Evolutionary conservation across 257 asterid genomes (phyloP), one percentile per base, ranked within the genome.

Genomic region (Linderniella brevidens): DNA sequence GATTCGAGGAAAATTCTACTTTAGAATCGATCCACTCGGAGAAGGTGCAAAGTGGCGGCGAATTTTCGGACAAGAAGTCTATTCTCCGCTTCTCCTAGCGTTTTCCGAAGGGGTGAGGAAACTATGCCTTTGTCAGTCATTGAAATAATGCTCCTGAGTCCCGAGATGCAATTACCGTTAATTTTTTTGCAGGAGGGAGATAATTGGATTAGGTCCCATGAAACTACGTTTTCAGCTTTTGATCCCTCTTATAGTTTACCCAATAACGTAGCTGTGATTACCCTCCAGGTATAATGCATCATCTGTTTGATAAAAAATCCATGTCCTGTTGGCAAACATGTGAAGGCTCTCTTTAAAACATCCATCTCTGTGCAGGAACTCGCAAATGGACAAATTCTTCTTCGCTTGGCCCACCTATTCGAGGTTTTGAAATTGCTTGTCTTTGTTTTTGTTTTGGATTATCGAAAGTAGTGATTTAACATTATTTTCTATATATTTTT

Each of bases 21-120:
- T 79, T 11, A 76, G 72, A 55, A 57, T 85, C 37, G 92, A 90
- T 75, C 79, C 73, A 36, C 66, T 73, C 10, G 96, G 96, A 20
- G 93, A 81, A 60, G 99, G 94, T 51, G 75, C 96, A 19, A 79
- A 73, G 68, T 90, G 99, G 99, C 96, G 99, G 19, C 74, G 99
- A 9, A 64, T 88, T 37, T 77, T 68, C 52, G 99, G 94, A 19
- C 99, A 90, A 60, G 93, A 85, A 71, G 79, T 85, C 51, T 85
- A 90, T 66, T 90, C 99, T 8, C 99, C 99, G 0, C 69, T 90
- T 53, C 88, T 90, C 48, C 63, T 85, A 54, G 93, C 95, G 53
- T 84, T 84, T 65, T 58, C 86, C 44, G 80, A 77, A 58, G 82
- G 72, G 79, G 95, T 77, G 60, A 44, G 66, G 49, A 20, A 46